These are phyloP conservation scores for Cytospora schulzeri DNA, from an alignment of 2,329 filamentous ascomycete genomes.

Conservation along the genomic window DNA sequence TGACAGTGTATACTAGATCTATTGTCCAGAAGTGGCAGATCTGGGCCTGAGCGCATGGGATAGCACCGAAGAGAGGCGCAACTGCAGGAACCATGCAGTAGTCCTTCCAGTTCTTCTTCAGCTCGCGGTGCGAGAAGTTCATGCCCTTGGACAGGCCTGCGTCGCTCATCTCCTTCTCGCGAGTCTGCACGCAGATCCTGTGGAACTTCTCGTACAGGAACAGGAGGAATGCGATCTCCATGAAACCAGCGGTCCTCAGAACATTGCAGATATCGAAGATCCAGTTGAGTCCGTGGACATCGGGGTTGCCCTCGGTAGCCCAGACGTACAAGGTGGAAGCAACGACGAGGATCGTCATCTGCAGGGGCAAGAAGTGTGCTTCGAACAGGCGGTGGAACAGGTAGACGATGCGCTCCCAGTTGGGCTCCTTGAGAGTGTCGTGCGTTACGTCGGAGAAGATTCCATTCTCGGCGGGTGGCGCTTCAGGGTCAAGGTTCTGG, in stretches of 20 bases:
- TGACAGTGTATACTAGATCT: conserved; percentile 70
- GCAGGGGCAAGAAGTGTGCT: conserved; percentile 71
- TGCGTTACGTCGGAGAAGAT: conserved; percentile 58
- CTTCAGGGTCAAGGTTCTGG: conserved; percentile 43
- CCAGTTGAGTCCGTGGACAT: conserved; percentile 58
- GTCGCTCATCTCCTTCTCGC: conserved; percentile 67
- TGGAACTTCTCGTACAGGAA: conserved; percentile 71
- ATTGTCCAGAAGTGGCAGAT: conserved; percentile 71
- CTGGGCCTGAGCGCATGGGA: conserved; percentile 69
- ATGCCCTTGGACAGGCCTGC: conserved; percentile 66
- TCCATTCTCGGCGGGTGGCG: conserved; percentile 46
- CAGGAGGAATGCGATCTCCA: conserved; percentile 64
- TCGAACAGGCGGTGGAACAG: conserved; percentile 71
- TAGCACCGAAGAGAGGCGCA: conserved; percentile 67
- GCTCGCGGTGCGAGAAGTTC: conserved; percentile 62
- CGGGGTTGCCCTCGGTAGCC: conserved; percentile 52
- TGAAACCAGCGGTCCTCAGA: conserved; percentile 62
- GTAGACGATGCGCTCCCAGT: conserved; percentile 59
- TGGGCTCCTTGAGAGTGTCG: conserved; percentile 51
- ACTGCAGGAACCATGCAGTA: conserved; percentile 68
- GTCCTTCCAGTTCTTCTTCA: conserved; percentile 61
- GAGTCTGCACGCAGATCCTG: conserved; percentile 58
- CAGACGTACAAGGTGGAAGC: conserved; percentile 63
- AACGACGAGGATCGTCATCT: conserved; percentile 66
- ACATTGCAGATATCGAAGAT: conserved; percentile 62